These are phyloP conservation scores for Crithidia acanthocephali DNA, from an alignment of 208 protist species.

Conservation along the genomic window DNA sequence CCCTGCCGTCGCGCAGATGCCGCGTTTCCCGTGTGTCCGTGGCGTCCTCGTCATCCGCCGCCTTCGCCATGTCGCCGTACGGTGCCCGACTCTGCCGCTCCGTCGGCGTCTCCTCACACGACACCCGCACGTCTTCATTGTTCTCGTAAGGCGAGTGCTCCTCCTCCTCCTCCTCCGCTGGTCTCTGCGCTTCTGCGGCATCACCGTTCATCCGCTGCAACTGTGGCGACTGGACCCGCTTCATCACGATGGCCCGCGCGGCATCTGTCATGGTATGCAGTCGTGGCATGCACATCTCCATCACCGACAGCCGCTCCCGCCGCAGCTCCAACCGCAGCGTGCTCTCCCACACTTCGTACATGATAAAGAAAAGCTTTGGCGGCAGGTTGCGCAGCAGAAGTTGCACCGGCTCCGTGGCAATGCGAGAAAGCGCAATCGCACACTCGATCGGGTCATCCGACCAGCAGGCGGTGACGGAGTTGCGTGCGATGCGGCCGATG, in stretches of 20 bases:
- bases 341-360: constrained; percentile 66
- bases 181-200: not conserved
- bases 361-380: constrained; percentile 43
- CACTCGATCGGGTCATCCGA: constrained; percentile 55
- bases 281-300: constrained; percentile 42
- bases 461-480: constrained; percentile 47
- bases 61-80: not conserved
- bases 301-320: constrained; percentile 43
- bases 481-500: constrained; percentile 34
- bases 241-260: constrained; percentile 34
- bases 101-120: too few relatives aligned
- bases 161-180: too few relatives aligned
- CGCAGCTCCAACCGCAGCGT: constrained; percentile 64
- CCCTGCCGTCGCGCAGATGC: too few relatives aligned
- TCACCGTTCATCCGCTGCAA: not conserved
- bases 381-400: constrained; percentile 26
- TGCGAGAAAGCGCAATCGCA: constrained; percentile 35
- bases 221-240: constrained; percentile 13
- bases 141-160: too few relatives aligned
- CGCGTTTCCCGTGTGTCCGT: not conserved
- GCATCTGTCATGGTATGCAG: constrained; percentile 50
- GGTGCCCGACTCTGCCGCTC: too few relatives aligned
- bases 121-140: too few relatives aligned
- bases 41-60: too few relatives aligned
- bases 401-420: constrained; percentile 50